These are phyloP conservation scores for Arabidopsis thaliana DNA, from an alignment of 345 rosid genomes.

Conservation along the genomic window TAIR10.1 NC_003075.7:1522501-1523000, in stretches of 20 bases:
- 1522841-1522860: background rate
- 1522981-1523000: too few relatives aligned
- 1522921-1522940: background rate
- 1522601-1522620: too few relatives aligned
- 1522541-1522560: too few relatives aligned
- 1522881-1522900: background rate
- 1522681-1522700: slow-evolving; percentile 1
- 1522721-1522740: background rate
- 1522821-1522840: background rate
- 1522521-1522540: too few relatives aligned
- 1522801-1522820: background rate
- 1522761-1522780: background rate
- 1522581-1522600: too few relatives aligned
- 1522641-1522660: slow-evolving; percentile 21
- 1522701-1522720: slow-evolving; percentile 28
- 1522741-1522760: background rate
- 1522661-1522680: background rate
- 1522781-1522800: background rate
- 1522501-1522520: too few relatives aligned
- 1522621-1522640: background rate
- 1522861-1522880: too few relatives aligned
- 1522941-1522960: background rate
- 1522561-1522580: too few relatives aligned
- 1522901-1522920: background rate
- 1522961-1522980: background rate